A percentile compares a stretch with the other conserved stretches of the same genome.
Evolutionary conservation across 2,329 filamentous ascomycete genomes (phyloP).

Genomic region (Penicillium sp.): DNA sequence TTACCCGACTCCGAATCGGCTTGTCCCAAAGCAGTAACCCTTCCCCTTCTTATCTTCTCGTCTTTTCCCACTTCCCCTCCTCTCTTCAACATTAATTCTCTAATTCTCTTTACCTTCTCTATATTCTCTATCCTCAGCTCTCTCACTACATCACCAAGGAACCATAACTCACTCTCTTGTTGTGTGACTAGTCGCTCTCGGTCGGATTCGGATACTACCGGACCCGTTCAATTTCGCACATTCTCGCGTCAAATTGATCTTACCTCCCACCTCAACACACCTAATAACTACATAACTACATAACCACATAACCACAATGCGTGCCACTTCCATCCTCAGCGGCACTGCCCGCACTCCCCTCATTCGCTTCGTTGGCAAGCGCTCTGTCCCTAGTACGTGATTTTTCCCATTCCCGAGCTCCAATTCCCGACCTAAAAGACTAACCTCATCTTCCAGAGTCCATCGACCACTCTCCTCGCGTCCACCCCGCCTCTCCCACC

Average conservation of each 20-base stretch:
- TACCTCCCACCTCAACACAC: constrained; percentile 8
- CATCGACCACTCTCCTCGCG: constrained; percentile 48
- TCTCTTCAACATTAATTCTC: neutral
- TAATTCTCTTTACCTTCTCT: neutral
- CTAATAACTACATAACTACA: constrained; percentile 2
- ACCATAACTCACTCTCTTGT: neutral
- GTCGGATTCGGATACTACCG: constrained; percentile 26
- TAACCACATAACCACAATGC: constrained; percentile 28
- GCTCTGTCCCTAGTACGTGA: constrained; percentile 38
- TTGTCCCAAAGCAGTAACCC: constrained; percentile 14
- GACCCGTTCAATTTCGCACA: constrained; percentile 23
- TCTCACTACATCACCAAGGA: neutral
- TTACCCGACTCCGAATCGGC: constrained; percentile 13
- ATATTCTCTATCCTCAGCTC: neutral
- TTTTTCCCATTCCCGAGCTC: neutral
- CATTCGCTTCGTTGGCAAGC: constrained; percentile 45
- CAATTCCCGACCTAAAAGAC: constrained; percentile 6
- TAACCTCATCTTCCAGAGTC: constrained; percentile 27
- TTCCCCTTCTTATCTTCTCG: constrained; percentile 13
- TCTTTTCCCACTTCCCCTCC: constrained; percentile 5
- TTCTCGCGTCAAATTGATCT: constrained; percentile 14
- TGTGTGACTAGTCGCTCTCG: constrained; percentile 6
- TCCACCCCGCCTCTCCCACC: constrained; percentile 51
- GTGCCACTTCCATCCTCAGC: constrained; percentile 35
- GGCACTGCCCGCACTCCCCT: constrained; percentile 39